phyloP scores from a whole-genome alignment of 2,329 filamentous ascomycete species.

The Sarocladiaceae sp. region DNA sequence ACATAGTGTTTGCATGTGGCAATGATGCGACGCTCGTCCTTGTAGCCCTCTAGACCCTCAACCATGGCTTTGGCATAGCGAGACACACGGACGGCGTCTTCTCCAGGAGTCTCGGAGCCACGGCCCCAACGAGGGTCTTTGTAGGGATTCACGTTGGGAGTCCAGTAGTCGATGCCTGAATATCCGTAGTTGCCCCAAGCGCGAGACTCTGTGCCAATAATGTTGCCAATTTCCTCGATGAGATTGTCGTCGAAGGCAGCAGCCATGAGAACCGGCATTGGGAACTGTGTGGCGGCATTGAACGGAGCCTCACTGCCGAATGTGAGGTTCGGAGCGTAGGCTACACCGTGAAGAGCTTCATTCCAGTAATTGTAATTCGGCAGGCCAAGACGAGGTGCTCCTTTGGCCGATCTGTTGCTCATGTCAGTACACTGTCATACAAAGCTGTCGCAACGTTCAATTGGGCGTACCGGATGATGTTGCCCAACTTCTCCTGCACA shows the following conservation, averaged over 20 bases:
- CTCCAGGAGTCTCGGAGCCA: slow-evolving; percentile 56
- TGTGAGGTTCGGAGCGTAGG: slow-evolving; percentile 30
- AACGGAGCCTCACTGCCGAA: slow-evolving; percentile 26
- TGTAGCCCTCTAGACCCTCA: slow-evolving; percentile 42
- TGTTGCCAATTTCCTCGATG: slow-evolving; percentile 50
- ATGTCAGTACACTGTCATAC: too few relatives aligned
- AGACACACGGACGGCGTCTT: slow-evolving; percentile 41
- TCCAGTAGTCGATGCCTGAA: slow-evolving; percentile 56
- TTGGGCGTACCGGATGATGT: slow-evolving; percentile 24
- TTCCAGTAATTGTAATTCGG: slow-evolving; percentile 58
- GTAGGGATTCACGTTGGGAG: slow-evolving; percentile 65
- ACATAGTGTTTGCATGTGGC: slow-evolving; percentile 55
- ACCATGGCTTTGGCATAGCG: slow-evolving; percentile 49
- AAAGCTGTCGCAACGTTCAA: too few relatives aligned
- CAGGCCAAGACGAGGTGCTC: slow-evolving; percentile 50
- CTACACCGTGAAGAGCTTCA: slow-evolving; percentile 59
- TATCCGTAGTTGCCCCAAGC: slow-evolving; percentile 59
- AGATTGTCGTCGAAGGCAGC: slow-evolving; percentile 62
- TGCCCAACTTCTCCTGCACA: slow-evolving; percentile 26
- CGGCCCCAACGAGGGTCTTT: slow-evolving; percentile 60
- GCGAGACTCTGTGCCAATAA: slow-evolving; percentile 56
- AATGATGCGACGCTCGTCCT: slow-evolving; percentile 32
- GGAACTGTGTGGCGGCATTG: slow-evolving; percentile 60
- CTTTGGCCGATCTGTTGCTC: slow-evolving; percentile 17
- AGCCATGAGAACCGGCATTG: slow-evolving; percentile 57